A percentile compares a stretch with the other conserved stretches of the same genome.
Evolutionary conservation across 1,284 basidiomycete genomes (phyloP).

Genomic region (Ganoderma sp.): DNA sequence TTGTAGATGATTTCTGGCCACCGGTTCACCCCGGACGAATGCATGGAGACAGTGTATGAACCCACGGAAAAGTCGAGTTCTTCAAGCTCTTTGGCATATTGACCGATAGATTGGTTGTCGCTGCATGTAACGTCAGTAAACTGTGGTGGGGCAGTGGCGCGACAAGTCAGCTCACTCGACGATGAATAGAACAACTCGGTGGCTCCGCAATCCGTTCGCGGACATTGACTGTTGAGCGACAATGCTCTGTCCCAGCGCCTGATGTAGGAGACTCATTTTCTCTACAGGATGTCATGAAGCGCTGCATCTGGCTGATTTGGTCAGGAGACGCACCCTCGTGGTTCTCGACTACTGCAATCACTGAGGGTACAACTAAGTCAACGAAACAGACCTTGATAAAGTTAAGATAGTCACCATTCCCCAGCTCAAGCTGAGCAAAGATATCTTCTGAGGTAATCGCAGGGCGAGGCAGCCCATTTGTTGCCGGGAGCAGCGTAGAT

Average conservation of each 20-base stretch:
- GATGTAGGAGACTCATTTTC: constrained; percentile 21
- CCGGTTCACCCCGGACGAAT: constrained; percentile 21
- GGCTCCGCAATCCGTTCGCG: constrained; percentile 14
- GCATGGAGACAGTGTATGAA: constrained; percentile 29
- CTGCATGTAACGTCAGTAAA: constrained; percentile 10
- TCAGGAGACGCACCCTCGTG: constrained; percentile 18
- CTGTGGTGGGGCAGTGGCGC: neutral
- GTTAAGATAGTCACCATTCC: constrained; percentile 13
- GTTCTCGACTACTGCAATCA: constrained; percentile 23
- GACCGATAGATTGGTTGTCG: constrained; percentile 26
- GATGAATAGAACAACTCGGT: constrained; percentile 29
- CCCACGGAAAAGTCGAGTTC: constrained; percentile 28
- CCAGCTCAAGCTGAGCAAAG: constrained; percentile 3
- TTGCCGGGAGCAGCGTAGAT: neutral
- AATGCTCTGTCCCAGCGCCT: constrained; percentile 20
- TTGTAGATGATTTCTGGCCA: constrained; percentile 29
- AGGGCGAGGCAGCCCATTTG: constrained; percentile 16
- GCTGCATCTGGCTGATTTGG: neutral
- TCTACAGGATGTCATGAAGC: constrained; percentile 10
- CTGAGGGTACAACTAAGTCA: constrained; percentile 3
- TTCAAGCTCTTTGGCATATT: constrained; percentile 25
- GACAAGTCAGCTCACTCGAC: constrained; percentile 25
- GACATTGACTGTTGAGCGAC: constrained; percentile 18
- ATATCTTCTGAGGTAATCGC: constrained; percentile 7
- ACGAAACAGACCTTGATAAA: neutral